phyloP scores from a whole-genome alignment of 345 rosid species.

The sweet orange (Citrus sinensis) region DVS_A1.0 CM039163.1:9054501-9055000 shows the following conservation, averaged over 20 bases:
- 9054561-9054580: no score
- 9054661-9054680: neutral
- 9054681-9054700: neutral
- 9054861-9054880: neutral
- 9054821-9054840: neutral
- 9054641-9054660: neutral
- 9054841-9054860: neutral
- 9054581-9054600: no score
- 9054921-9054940: no score
- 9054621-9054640: neutral
- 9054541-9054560: no score
- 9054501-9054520: no score
- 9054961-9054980: neutral
- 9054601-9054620: neutral
- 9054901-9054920: no score
- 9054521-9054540: no score
- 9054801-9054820: neutral
- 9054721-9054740: neutral
- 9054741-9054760: neutral
- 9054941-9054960: neutral
- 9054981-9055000: neutral
- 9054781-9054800: neutral
- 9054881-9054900: neutral
- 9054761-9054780: neutral
- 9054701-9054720: neutral